A percentile compares a stretch with the other conserved stretches of the same genome.
Conservation (phyloP, 106 monocot species). For the Platanthera zijinensis region DNA sequence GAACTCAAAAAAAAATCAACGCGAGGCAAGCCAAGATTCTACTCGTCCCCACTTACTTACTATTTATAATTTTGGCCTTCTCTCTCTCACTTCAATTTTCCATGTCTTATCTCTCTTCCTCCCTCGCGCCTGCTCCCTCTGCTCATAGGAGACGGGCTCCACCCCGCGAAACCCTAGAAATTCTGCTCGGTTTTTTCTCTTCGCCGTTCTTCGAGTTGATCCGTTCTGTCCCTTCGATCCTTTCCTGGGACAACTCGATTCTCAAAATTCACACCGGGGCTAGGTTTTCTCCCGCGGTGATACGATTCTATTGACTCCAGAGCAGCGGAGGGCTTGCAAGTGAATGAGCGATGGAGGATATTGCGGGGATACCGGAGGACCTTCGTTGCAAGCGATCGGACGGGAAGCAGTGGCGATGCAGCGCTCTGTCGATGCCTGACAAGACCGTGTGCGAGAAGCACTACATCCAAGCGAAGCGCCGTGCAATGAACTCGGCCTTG, state of each 20-base stretch:
- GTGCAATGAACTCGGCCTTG: constrained; percentile 82
- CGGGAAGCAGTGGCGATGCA: constrained; percentile 99
- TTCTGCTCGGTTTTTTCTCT: background rate
- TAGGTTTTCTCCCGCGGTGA: constrained; percentile 6
- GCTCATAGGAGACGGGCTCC: background rate
- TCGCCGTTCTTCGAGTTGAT: background rate
- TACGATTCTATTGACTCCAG: background rate
- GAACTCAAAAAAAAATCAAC: too few species aligned
- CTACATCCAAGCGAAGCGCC: constrained; percentile 94
- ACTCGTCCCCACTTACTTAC: background rate
- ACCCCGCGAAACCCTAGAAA: constrained; percentile 12
- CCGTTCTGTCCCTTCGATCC: background rate
- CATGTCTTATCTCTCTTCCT: constrained; percentile 7
- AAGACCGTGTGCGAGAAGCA: constrained; percentile 99
- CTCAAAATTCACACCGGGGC: background rate
- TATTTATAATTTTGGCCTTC: constrained; percentile 7
- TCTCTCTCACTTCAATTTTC: background rate
- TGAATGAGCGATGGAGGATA: constrained; percentile 32
- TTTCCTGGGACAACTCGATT: background rate
- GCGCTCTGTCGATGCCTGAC: constrained; percentile 91
- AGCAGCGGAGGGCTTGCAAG: background rate
- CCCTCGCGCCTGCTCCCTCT: background rate
- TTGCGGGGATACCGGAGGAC: constrained; percentile 59
- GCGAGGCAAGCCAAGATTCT: background rate
- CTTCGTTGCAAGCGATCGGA: constrained; percentile 96